Conservation (phyloP, 495 filamentous ascomycete species). For the Penicillium roqueforti region DNA sequence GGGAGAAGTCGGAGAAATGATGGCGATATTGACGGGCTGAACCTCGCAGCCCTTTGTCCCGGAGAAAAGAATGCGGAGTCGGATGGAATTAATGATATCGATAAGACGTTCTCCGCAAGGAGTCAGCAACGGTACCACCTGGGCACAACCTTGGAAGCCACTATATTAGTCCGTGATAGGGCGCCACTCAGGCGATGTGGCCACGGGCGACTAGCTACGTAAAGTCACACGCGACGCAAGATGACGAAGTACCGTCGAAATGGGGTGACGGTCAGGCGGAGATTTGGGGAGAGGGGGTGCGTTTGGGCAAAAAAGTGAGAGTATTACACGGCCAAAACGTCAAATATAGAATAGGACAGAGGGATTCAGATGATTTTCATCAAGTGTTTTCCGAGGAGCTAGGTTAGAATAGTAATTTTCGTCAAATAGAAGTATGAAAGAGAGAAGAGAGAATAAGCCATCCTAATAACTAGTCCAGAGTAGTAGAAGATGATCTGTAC, state of each 20-base stretch:
- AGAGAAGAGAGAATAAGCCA: neutral
- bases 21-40: conserved; percentile 51
- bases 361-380: conserved; percentile 3
- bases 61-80: conserved; percentile 7
- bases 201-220: neutral
- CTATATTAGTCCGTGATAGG: conserved; percentile 4
- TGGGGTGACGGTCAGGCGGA: conserved; percentile 25
- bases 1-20: conserved; percentile 53
- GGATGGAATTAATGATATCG: conserved; percentile 7
- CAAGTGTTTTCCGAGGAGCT: neutral
- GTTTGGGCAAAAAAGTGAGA: conserved; percentile 5
- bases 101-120: conserved; percentile 9
- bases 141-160: neutral
- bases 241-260: conserved; percentile 26
- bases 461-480: neutral
- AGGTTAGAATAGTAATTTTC: neutral
- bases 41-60: conserved; percentile 36
- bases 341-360: neutral
- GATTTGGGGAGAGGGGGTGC: conserved; percentile 1
- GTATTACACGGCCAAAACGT: neutral
- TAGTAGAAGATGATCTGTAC: neutral
- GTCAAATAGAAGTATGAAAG: neutral
- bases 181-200: conserved; percentile 7
- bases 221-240: conserved; percentile 24
- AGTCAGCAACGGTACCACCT: conserved; percentile 4